Base-by-base conservation (phyloP, 2,329 filamentous ascomycete species). In the Paecilomyces variotii region DNA sequence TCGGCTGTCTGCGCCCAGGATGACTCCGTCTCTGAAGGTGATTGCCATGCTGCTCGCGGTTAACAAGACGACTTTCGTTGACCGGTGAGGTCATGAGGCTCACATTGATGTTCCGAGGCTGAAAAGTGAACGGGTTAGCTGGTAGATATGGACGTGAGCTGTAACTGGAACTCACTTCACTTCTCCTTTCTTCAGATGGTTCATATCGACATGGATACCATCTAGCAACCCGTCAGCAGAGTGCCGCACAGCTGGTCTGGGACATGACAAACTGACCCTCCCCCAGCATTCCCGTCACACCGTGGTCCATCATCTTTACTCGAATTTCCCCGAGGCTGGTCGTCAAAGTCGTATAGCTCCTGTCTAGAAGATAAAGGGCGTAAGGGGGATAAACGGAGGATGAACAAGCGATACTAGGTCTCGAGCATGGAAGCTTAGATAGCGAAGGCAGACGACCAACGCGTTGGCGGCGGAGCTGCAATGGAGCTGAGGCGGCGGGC, bases 151-250 rank as follows among this genome's bases (percentile, higher is more conserved):
- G 50, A 55, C 34, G 24, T 26, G 3, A 52, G 56, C 26, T 19
- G 24, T 24, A 39, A 19, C 27, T 6, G 56, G 19, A 62, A 80
- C 91, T 79, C 81, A 97, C 91, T 99, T 99, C 75, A 99, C 93
- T 81, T 99, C 94, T 62, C 94, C 94, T 78, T 91, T 94, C 87
- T 99, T 99, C 77, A 99, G 81, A 72, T 94, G 88, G 72, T 97
- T 90, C 94, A 99, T 99, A 74, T 99, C 94, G 68, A 99, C 83
- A 76, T 99, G 94, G 75, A 99, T 97, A 75, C 94, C 94, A 92
- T 99, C 94, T 97, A 70, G 14, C 54, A 35, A 52, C 57, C 56
- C 59, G 53, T 60, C 53, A 60, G 63, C 61, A 67, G 67, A 61
- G 56, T 61, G 54, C 53, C 57, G 30, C 54, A 54, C 53, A 27